phyloP scores from a whole-genome alignment of 768 basidiomycete species.

The Hypsizygus marmoreus region DNA sequence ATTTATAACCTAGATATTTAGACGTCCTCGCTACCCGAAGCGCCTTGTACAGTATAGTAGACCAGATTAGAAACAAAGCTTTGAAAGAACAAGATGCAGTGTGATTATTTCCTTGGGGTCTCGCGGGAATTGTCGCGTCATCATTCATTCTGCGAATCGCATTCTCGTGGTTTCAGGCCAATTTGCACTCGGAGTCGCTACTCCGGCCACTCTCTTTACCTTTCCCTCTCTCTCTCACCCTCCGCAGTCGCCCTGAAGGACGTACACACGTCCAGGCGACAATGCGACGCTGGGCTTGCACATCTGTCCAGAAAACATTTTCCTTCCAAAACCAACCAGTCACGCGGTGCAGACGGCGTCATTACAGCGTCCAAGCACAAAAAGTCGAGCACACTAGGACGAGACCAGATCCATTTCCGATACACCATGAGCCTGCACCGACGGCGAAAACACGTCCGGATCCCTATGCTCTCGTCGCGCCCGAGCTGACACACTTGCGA shows the following conservation, averaged over 20 bases:
- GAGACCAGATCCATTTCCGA: conserved; percentile 29
- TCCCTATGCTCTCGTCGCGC: conserved; percentile 68
- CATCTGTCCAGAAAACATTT: conserved; percentile 2
- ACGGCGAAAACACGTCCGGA: conserved; percentile 42
- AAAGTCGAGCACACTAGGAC: conserved; percentile 33
- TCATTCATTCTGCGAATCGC: neutral
- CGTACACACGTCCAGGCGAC: conserved; percentile 20
- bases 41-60: too few species aligned
- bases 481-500: conserved; percentile 74
- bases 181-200: too few species aligned
- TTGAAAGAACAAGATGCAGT: too few species aligned
- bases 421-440: conserved; percentile 28
- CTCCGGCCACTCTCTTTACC: conserved; percentile 7
- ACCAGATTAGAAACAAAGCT: too few species aligned
- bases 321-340: conserved; percentile 15
- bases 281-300: conserved; percentile 13
- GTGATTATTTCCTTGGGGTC: neutral
- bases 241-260: conserved; percentile 14
- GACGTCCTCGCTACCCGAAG: conserved; percentile 13
- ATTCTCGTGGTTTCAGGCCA: too few species aligned
- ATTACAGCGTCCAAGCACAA: conserved; percentile 42
- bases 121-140: conserved; percentile 26
- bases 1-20: conserved; percentile 14
- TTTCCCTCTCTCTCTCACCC: conserved; percentile 8
- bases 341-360: conserved; percentile 34